Base-by-base conservation (phyloP, 2,329 filamentous ascomycete species). In the Colletotrichum ledebouriae region DNA sequence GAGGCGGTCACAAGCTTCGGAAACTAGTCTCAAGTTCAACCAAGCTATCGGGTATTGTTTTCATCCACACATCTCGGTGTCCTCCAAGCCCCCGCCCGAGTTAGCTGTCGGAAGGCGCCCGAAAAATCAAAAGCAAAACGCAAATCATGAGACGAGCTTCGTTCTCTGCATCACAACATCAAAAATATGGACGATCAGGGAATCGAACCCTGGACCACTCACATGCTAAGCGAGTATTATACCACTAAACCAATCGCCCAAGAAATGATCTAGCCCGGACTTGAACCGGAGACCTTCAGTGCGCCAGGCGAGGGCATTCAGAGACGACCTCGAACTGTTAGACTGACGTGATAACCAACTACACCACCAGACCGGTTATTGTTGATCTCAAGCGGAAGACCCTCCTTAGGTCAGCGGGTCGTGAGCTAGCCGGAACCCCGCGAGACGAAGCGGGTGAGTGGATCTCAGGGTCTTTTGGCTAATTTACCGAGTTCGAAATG, bases 281-380 rank as follows among this genome's bases (percentile, higher is more conserved):
- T 59, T 65, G 65, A 68, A 65, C 65, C 61, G 55, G 60, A 65
- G 65, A 68, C 61, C 65, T 68, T 68, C 65, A 59, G 55, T 65
- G 65, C 12, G 49, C 22, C 12, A 59, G 46, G 7, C 10, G 49
- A 17, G 39, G 42, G 15, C 2, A 22, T 10, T 11, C 17, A 5
- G 13, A 3, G 34, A 7, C 1, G 4, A 9, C 1, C 17, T 50
- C 33, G 22, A 20, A 1, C 9, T 76, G 79, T 82, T 82, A 82
- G 79, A 82, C 80, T 82, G 78, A 82, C 77, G 80, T 82, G 80
- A 82, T 82, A 82, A 82, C 80, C 80, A 82, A 82, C 80, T 77
- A 76, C 75, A 76, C 75, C 74, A 77, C 63, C 67, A 65, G 60
- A 59, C 55, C 65, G 56, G n/a, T 17, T 22, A n/a, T 37, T 59